Evolutionary conservation across 192 early-diverging fungal genomes (phyloP).

Genomic region (Dissophora globulifera): DNA sequence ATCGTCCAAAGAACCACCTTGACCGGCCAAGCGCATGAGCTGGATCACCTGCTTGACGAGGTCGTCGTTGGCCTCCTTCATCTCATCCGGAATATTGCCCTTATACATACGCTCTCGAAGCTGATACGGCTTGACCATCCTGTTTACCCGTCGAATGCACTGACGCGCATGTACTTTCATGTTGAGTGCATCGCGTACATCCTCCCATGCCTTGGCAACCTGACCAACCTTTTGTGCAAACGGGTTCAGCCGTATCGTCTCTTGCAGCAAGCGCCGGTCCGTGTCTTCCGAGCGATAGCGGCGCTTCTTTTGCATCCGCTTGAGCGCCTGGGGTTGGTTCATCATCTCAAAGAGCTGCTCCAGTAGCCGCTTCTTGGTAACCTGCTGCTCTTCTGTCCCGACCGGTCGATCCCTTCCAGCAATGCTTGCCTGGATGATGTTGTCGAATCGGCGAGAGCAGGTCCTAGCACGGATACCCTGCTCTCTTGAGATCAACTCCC

Average conservation of each 20-base stretch:
- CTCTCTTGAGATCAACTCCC: slow-evolving; percentile 44
- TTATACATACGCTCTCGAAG: slow-evolving; percentile 49
- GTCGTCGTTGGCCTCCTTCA: slow-evolving; percentile 48
- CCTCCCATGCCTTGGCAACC: slow-evolving; percentile 53
- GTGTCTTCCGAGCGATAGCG: slow-evolving; percentile 50
- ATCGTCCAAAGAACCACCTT: slow-evolving; percentile 24
- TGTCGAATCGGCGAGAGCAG: slow-evolving; percentile 48
- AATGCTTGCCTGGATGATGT: slow-evolving; percentile 51
- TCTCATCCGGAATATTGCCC: slow-evolving; percentile 42
- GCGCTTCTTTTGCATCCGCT: slow-evolving; percentile 48
- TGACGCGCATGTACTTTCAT: slow-evolving; percentile 53
- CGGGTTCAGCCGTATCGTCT: slow-evolving; percentile 46
- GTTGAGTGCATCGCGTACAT: slow-evolving; percentile 44
- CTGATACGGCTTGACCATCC: slow-evolving; percentile 50
- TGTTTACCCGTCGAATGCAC: slow-evolving; percentile 45
- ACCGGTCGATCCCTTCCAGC: slow-evolving; percentile 38
- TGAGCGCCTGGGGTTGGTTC: slow-evolving; percentile 50
- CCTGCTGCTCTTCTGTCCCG: slow-evolving; percentile 42
- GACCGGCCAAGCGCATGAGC: slow-evolving; percentile 36
- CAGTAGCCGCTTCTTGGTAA: slow-evolving; percentile 37
- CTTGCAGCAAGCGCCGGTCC: slow-evolving; percentile 28
- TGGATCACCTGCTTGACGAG: slow-evolving; percentile 40
- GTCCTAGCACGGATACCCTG: slow-evolving; percentile 45
- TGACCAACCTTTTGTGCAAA: slow-evolving; percentile 49
- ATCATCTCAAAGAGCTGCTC: slow-evolving; percentile 50